phyloP scores from a whole-genome alignment of 202 grass and related monocot species.

The Brachypodium distachyon region DNA sequence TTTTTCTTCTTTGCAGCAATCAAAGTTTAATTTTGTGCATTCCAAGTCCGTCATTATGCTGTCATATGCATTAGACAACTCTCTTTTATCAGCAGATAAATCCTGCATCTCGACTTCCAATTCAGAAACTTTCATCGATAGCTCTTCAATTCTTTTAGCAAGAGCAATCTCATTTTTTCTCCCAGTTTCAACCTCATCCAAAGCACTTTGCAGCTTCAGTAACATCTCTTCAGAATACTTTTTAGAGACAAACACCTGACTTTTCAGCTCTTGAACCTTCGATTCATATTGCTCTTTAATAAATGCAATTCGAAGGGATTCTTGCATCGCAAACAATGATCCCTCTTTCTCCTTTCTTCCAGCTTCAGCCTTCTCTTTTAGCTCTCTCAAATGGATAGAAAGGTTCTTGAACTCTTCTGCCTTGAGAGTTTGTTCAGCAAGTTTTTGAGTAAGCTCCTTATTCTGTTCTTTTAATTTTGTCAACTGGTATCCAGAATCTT shows the following conservation, averaged over 20 bases:
- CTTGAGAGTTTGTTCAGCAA: constrained; percentile 82
- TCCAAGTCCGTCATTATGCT: constrained; percentile 77
- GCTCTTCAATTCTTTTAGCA: constrained; percentile 83
- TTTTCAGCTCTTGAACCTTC: constrained; percentile 92
- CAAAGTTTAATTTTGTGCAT: constrained; percentile 72
- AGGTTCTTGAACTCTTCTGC: constrained; percentile 90
- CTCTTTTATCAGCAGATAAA: constrained; percentile 72
- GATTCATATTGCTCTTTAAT: constrained; percentile 98
- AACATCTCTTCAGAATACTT: constrained; percentile 98
- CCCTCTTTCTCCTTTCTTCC: constrained; percentile 84
- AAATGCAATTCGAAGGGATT: constrained; percentile 94
- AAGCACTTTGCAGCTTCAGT: constrained; percentile 85
- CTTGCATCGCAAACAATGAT: constrained; percentile 55
- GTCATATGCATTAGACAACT: constrained; percentile 80
- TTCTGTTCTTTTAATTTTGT: constrained; percentile 60
- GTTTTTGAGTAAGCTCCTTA: constrained; percentile 62
- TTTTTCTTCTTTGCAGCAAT: constrained; percentile 95
- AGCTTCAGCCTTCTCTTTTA: constrained; percentile 82
- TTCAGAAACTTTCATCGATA: constrained; percentile 72
- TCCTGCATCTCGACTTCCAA: constrained; percentile 70
- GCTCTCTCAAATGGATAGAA: constrained; percentile 75
- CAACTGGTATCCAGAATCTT: constrained; percentile 48
- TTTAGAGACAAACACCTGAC: constrained; percentile 68
- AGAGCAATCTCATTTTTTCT: constrained; percentile 91
- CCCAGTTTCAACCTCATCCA: constrained; percentile 86